phyloP scores from a whole-genome alignment of 2,329 filamentous ascomycete genomes.

The Domatiomyces catenatus region DNA sequence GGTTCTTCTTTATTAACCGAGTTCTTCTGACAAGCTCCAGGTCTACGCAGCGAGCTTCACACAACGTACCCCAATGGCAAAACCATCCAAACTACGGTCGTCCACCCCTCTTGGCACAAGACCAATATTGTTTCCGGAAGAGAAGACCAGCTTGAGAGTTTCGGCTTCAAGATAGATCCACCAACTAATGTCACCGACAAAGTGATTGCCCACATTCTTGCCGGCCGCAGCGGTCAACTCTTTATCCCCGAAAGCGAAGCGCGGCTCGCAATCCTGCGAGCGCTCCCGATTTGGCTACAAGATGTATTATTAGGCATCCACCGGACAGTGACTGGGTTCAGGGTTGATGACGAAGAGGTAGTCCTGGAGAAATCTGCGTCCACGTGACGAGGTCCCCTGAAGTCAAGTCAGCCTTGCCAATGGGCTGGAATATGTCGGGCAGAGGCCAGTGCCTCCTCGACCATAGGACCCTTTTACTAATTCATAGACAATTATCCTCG shows the following conservation, averaged over 20 bases:
- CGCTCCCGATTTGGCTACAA: slow-evolving; percentile 12
- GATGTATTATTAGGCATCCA: slow-evolving; percentile 6
- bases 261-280: background rate
- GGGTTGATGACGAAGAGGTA: background rate
- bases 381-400: too few relatives aligned
- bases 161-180: slow-evolving; percentile 25
- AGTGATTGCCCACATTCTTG: slow-evolving; percentile 44
- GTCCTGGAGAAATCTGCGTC: background rate
- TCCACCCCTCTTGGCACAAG: slow-evolving; percentile 3
- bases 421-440: too few relatives aligned
- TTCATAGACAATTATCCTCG: too few relatives aligned
- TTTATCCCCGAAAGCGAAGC: slow-evolving; percentile 29
- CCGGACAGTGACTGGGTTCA: background rate
- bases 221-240: slow-evolving; percentile 42
- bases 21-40: background rate
- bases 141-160: slow-evolving; percentile 40
- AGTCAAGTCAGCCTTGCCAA: too few relatives aligned
- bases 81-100: slow-evolving; percentile 1
- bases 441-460: too few relatives aligned
- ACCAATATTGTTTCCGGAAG: slow-evolving; percentile 24
- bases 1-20: background rate
- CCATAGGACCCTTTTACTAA: too few relatives aligned
- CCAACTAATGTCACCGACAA: slow-evolving; percentile 42
- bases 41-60: slow-evolving; percentile 39
- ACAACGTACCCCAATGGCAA: slow-evolving; percentile 34